A percentile compares a stretch with the other conserved stretches of the same genome.
phyloP scores from a whole-genome alignment of 1,139 yeast genomes.

The Candida sanyaensis region DNA sequence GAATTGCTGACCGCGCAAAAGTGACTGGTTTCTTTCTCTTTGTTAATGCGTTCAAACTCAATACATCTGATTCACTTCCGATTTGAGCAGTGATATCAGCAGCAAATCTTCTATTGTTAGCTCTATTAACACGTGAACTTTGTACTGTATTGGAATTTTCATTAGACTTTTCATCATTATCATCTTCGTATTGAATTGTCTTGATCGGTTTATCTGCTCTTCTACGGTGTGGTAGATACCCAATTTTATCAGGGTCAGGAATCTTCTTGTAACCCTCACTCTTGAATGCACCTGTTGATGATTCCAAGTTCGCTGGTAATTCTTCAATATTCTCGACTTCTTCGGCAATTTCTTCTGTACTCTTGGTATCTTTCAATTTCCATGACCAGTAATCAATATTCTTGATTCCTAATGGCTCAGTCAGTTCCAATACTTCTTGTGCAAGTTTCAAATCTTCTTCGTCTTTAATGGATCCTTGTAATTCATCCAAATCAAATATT shows the following conservation, averaged over 20 bases:
- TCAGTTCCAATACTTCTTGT: conserved; percentile 40
- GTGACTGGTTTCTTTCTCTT: conserved; percentile 93
- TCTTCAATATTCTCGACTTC: conserved; percentile 30
- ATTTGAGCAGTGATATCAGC: conserved; percentile 87
- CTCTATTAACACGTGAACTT: conserved; percentile 84
- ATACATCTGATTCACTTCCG: conserved; percentile 79
- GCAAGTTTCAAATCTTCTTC: conserved; percentile 69
- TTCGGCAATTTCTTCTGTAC: conserved; percentile 26
- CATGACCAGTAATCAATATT: conserved; percentile 68
- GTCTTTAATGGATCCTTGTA: conserved; percentile 64
- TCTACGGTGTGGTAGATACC: conserved; percentile 77
- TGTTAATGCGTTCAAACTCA: conserved; percentile 75
- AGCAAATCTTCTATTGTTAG: conserved; percentile 85
- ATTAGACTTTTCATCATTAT: conserved; percentile 38
- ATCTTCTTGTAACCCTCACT: conserved; percentile 77
- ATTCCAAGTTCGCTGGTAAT: conserved; percentile 41
- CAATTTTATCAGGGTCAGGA: conserved; percentile 69
- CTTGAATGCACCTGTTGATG: conserved; percentile 62
- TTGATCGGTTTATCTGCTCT: conserved; percentile 55
- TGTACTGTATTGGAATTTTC: conserved; percentile 35
- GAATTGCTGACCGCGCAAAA: conserved; percentile 94
- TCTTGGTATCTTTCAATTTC: conserved; percentile 47
- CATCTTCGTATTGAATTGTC: conserved; percentile 59
- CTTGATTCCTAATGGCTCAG: conserved; percentile 23
- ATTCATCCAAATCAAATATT: conserved; percentile 45